Conservation (phyloP, 495 filamentous ascomycete genomes). For the Hypoxylon lenormandii region DNA sequence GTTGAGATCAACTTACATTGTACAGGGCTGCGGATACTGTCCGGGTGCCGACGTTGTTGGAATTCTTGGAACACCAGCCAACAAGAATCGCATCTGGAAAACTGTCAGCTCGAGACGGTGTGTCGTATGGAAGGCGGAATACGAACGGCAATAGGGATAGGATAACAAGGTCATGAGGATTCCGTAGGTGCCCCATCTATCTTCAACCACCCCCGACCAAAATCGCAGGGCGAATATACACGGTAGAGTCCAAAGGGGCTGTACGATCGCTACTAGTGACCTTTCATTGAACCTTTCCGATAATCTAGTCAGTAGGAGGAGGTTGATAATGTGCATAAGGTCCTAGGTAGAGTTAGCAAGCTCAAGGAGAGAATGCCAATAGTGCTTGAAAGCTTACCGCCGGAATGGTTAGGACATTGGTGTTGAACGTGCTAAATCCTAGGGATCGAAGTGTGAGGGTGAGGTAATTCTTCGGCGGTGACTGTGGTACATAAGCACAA, state of each 20-base stretch:
- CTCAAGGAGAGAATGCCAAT: background rate
- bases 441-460: constrained; percentile 71
- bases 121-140: background rate
- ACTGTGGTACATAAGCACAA: constrained; percentile 67
- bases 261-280: constrained; percentile 64
- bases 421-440: constrained; percentile 74
- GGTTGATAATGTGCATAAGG: constrained; percentile 59
- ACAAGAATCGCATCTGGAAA: constrained; percentile 68
- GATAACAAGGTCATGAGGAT: constrained; percentile 66
- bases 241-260: constrained; percentile 70
- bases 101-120: background rate
- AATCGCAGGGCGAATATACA: constrained; percentile 64
- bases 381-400: constrained; percentile 47
- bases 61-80: constrained; percentile 72
- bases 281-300: constrained; percentile 70
- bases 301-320: constrained; percentile 66
- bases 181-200: constrained; percentile 67
- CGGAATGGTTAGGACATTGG: constrained; percentile 78
- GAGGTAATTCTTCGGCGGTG: constrained; percentile 69
- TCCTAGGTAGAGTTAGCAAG: constrained; percentile 51
- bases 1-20: constrained; percentile 54
- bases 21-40: constrained; percentile 74
- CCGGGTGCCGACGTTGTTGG: constrained; percentile 74
- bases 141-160: constrained; percentile 56
- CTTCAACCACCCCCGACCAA: constrained; percentile 48